These are phyloP conservation scores for Aspergillus ibericus DNA, from an alignment of 2,329 filamentous ascomycete genomes.

Conservation along the genomic window DNA sequence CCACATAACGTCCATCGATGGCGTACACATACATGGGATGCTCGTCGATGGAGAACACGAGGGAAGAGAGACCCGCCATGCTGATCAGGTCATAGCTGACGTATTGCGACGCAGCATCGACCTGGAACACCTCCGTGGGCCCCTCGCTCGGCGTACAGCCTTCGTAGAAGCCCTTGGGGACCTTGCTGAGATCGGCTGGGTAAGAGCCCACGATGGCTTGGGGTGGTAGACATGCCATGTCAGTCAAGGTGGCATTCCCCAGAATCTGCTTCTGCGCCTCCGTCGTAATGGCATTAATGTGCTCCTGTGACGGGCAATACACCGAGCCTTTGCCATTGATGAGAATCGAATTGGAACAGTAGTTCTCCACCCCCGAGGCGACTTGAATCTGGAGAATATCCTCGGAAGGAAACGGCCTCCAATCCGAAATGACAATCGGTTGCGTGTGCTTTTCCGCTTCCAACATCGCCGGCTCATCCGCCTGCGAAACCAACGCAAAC, in stretches of 20 bases:
- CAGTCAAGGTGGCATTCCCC: constrained; percentile 26
- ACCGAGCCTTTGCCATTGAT: constrained; percentile 58
- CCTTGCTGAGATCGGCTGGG: constrained; percentile 18
- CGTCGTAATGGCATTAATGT: constrained; percentile 37
- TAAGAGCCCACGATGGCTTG: constrained; percentile 19
- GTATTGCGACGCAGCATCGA: constrained; percentile 35
- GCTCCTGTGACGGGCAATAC: constrained; percentile 22
- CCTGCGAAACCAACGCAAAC: constrained; percentile 27
- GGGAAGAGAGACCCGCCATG: constrained; percentile 31
- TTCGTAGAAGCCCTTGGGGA: constrained; percentile 23
- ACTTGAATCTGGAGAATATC: constrained; percentile 39
- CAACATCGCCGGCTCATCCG: constrained; percentile 46
- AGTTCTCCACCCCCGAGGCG: constrained; percentile 40
- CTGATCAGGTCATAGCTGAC: constrained; percentile 42
- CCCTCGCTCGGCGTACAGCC: constrained; percentile 29
- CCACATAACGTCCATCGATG: constrained; percentile 46
- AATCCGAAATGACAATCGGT: constrained; percentile 58
- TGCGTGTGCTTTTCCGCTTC: constrained; percentile 50
- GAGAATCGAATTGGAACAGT: constrained; percentile 62
- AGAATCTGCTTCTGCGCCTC: constrained; percentile 11
- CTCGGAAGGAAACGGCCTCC: constrained; percentile 55
- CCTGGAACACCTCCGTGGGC: constrained; percentile 29
- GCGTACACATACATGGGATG: constrained; percentile 49
- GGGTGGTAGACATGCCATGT: constrained; percentile 31
- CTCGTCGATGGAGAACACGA: constrained; percentile 46